phyloP scores from a whole-genome alignment of 2,329 filamentous ascomycete genomes.

The Hypoxylon sp. region DNA sequence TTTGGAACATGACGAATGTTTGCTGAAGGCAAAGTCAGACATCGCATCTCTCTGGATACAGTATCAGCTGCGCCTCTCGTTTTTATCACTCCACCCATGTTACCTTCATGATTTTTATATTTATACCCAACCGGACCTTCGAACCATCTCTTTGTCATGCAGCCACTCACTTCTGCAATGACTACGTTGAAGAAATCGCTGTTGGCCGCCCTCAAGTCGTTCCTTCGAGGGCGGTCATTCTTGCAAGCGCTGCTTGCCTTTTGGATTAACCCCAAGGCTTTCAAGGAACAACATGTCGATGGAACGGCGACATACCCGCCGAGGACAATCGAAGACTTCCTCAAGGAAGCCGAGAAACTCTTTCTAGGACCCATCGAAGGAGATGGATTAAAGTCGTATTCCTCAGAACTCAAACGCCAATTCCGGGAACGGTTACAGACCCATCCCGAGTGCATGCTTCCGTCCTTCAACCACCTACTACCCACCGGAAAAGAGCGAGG shows the following conservation, averaged over 20 bases:
- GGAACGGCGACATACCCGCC: constrained; percentile 28
- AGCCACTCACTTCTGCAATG: constrained; percentile 65
- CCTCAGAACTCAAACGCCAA: constrained; percentile 61
- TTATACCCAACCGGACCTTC: constrained; percentile 31
- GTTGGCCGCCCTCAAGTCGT: constrained; percentile 64
- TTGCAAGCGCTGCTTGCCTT: constrained; percentile 65
- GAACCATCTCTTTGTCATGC: constrained; percentile 51
- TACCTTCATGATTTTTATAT: constrained; percentile 42
- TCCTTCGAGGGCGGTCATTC: constrained; percentile 67
- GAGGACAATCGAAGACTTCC: constrained; percentile 59
- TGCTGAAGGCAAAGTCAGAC: constrained; percentile 37
- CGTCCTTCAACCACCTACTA: constrained; percentile 71
- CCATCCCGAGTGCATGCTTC: constrained; percentile 68
- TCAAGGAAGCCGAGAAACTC: constrained; percentile 63
- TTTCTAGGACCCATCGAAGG: constrained; percentile 59
- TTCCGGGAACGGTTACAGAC: constrained; percentile 61
- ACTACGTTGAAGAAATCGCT: constrained; percentile 63
- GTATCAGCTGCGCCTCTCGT: constrained; percentile 35
- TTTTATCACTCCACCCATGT: constrained; percentile 29
- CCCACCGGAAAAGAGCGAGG: constrained; percentile 68
- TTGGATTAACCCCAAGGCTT: constrained; percentile 56
- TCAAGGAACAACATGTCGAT: constrained; percentile 43
- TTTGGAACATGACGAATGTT: constrained; percentile 43
- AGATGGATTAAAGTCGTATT: constrained; percentile 57
- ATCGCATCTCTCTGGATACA: constrained; percentile 29